Evolutionary conservation across 208 protist genomes (phyloP), one percentile per base, ranked within the genome.

Genomic region (Endotrypanum monterogeii): DNA sequence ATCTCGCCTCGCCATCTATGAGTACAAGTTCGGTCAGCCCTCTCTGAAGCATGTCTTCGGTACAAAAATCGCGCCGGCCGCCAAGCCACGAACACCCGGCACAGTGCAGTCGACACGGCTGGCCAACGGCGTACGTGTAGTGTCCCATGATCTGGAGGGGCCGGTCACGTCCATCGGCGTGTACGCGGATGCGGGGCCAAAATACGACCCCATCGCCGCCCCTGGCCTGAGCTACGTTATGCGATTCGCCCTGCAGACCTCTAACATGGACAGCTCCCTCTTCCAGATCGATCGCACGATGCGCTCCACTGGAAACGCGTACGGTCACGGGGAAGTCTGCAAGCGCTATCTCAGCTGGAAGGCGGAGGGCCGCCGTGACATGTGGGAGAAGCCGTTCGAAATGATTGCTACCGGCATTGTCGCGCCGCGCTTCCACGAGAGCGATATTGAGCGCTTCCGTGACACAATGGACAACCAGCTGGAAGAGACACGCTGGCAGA

Each of bases 401-500:
- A 85, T 89, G 83, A 81, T 94, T 39, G 88, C 84, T 55, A 94
- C 88, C 67, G 86, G 89, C 76, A 78, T 94, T 58, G 88, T 91
- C 57, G 85, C 86, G 23, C 92, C 89, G 12, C 89, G 92, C 75
- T 94, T 96, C 73, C 87, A 92, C 73, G 88, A 94, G 73, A 76
- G 69, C 52, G 91, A 96, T 67, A 73, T 96, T 52, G 91, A 96
- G 80, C 91, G 91, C 68, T 96, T 94, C 80, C 88, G 91, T 30
- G 91, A 96, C 76, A 93, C 88, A 52, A 92, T 96, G 86, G 91
- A 96, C 81, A 96, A 96, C 78, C 86, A 91, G 71, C 83, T 87
- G 30, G 85, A 94, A 61, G 89, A 96, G 80, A 78, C 82, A 65
- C 91, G 91, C 41, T 96, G 88, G 86, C 88, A 94, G 80, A 65